Evolutionary conservation across 1,284 basidiomycete species (phyloP).

Genomic region (Sphagnurus paluster): DNA sequence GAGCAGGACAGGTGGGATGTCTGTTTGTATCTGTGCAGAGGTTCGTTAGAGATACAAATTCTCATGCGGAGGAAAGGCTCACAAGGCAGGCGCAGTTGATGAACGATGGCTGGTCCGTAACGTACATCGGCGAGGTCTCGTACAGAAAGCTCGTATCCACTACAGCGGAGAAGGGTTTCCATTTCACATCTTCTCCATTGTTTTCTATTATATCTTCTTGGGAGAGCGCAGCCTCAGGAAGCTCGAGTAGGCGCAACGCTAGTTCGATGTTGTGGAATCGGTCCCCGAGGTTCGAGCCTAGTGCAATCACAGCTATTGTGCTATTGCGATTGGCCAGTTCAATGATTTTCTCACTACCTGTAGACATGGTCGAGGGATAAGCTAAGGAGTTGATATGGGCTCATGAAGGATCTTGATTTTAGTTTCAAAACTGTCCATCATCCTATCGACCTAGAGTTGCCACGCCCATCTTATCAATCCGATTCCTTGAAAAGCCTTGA

Average conservation of each 20-base stretch:
- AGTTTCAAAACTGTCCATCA: too few species aligned
- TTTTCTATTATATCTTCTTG: conserved; percentile 22
- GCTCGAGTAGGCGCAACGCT: conserved; percentile 65
- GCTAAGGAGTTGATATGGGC: too few species aligned
- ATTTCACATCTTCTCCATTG: conserved; percentile 11
- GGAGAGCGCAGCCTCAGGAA: conserved; percentile 32
- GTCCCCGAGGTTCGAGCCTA: conserved; percentile 93
- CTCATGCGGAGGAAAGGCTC: conserved; percentile 8
- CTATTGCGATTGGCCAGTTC: not conserved
- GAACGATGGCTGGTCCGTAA: conserved; percentile 87
- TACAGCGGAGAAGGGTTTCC: conserved; percentile 39
- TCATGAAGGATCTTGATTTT: too few species aligned
- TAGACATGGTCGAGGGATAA: too few species aligned
- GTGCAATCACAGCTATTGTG: conserved; percentile 61
- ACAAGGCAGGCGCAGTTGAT: conserved; percentile 91
- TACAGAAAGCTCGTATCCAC: conserved; percentile 91
- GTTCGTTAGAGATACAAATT: not conserved
- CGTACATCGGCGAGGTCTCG: conserved; percentile 95
- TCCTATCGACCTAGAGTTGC: too few species aligned
- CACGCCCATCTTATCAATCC: too few species aligned
- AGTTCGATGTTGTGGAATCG: conserved; percentile 81
- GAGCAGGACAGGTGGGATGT: conserved; percentile 62
- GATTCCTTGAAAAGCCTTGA: too few species aligned
- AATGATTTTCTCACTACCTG: too few species aligned
- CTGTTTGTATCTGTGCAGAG: conserved; percentile 68